These are phyloP conservation scores for Zygosaccharomyces bailii DNA, from an alignment of 805 yeast species.

Conservation along the genomic window DNA sequence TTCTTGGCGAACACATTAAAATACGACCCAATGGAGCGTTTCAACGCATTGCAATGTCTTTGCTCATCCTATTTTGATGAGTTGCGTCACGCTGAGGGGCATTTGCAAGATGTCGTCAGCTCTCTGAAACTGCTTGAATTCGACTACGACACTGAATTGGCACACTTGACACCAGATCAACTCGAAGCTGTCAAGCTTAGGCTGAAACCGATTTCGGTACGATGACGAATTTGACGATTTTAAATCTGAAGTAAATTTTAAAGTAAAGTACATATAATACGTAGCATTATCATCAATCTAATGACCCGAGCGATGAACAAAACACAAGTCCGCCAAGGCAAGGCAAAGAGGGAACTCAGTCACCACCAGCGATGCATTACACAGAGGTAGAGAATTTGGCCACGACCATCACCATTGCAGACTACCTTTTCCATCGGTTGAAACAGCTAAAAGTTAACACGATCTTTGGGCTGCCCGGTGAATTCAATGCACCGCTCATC, in stretches of 20 bases:
- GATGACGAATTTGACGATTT: conserved; percentile 11
- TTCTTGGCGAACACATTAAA: conserved; percentile 56
- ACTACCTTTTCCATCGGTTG: conserved; percentile 59
- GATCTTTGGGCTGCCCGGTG: conserved; percentile 75
- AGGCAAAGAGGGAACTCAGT: not conserved
- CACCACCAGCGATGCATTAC: conserved; percentile 8
- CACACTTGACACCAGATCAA: conserved; percentile 29
- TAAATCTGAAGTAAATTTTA: not conserved
- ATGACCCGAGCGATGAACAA: not conserved
- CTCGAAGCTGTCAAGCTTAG: conserved; percentile 27
- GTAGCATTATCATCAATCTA: not conserved
- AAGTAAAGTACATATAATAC: not conserved
- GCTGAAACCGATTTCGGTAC: conserved; percentile 17
- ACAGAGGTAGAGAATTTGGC: not conserved
- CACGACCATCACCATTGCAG: conserved; percentile 49
- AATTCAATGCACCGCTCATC: conserved; percentile 59
- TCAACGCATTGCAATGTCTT: conserved; percentile 46
- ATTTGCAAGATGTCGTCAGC: conserved; percentile 17
- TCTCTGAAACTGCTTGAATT: conserved; percentile 30
- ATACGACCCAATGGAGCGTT: conserved; percentile 65
- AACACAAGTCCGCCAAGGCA: not conserved
- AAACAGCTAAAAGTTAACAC: conserved; percentile 50
- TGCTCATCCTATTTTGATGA: conserved; percentile 34
- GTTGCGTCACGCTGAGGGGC: conserved; percentile 25
- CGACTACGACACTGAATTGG: conserved; percentile 29